phyloP scores from a whole-genome alignment of 192 early-diverging fungal genomes.

The Coemansia sp. region DNA sequence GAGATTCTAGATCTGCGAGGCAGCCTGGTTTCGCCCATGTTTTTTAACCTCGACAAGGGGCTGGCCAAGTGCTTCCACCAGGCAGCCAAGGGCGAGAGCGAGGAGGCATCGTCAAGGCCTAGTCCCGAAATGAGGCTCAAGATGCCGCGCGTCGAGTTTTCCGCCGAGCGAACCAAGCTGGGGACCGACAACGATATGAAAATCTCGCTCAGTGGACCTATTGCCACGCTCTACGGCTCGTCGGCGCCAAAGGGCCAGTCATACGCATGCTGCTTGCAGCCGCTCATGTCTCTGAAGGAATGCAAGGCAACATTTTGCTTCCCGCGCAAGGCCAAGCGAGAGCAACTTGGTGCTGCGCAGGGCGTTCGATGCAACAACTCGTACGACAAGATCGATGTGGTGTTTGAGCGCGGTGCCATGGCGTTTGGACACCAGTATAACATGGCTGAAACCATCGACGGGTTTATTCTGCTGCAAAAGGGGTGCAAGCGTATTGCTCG shows the following conservation, averaged over 20 bases:
- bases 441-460: conserved; percentile 57
- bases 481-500: conserved; percentile 55
- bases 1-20: conserved; percentile 42
- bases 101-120: background rate
- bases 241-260: conserved; percentile 38
- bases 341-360: conserved; percentile 24
- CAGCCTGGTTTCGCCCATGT: conserved; percentile 39
- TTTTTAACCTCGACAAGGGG: conserved; percentile 33
- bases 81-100: background rate
- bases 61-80: conserved; percentile 16
- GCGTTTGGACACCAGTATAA: conserved; percentile 52
- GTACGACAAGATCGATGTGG: conserved; percentile 43
- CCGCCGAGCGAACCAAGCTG: conserved; percentile 22
- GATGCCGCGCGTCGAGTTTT: conserved; percentile 34
- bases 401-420: conserved; percentile 45
- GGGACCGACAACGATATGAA: conserved; percentile 28
- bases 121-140: conserved; percentile 42
- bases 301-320: conserved; percentile 27
- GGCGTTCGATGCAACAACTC: conserved; percentile 52
- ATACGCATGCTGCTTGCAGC: conserved; percentile 19
- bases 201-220: conserved; percentile 28
- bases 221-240: conserved; percentile 45
- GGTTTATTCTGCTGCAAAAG: conserved; percentile 51
- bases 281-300: conserved; percentile 41
- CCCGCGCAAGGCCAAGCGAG: conserved; percentile 38